phyloP scores from a whole-genome alignment of 169 alveolate species.

The Plasmodium gonderi region DNA sequence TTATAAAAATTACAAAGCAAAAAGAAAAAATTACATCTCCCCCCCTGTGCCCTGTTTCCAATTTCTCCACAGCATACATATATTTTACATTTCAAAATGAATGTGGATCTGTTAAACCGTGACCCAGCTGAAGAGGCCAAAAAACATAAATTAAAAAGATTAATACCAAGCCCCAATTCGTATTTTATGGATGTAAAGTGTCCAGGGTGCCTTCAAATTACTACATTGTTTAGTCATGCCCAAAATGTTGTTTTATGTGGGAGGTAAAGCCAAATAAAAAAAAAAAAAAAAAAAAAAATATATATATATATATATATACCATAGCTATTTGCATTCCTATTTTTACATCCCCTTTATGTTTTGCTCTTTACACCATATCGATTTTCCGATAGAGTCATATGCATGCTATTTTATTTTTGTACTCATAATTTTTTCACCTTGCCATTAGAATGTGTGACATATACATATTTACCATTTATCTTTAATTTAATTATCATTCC shows the following conservation, averaged over 20 bases:
- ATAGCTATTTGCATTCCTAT: too few species aligned
- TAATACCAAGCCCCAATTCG: constrained; percentile 97
- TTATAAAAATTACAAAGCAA: too few species aligned
- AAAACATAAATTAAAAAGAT: constrained; percentile 97
- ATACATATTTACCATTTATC: background rate
- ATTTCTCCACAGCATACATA: background rate
- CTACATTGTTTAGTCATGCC: constrained; percentile 96
- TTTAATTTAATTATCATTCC: background rate
- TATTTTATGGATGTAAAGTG: constrained; percentile 98
- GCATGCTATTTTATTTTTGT: background rate
- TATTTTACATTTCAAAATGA: constrained; percentile 88
- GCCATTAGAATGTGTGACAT: background rate
- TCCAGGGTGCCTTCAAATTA: constrained; percentile 95
- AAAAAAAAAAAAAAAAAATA: constrained; percentile 15
- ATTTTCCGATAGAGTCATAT: background rate
- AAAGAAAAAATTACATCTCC: background rate
- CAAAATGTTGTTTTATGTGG: constrained; percentile 94
- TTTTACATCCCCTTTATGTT: background rate
- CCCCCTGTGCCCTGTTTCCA: background rate
- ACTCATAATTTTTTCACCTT: background rate
- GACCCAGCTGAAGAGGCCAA: constrained; percentile 95
- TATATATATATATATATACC: too few species aligned
- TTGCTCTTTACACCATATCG: background rate
- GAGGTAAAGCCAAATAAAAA: constrained; percentile 75
- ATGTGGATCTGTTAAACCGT: constrained; percentile 95